phyloP scores from a whole-genome alignment of 2,329 filamentous ascomycete species.

The Ophiognomonia clavigignenti-juglandacearum region DNA sequence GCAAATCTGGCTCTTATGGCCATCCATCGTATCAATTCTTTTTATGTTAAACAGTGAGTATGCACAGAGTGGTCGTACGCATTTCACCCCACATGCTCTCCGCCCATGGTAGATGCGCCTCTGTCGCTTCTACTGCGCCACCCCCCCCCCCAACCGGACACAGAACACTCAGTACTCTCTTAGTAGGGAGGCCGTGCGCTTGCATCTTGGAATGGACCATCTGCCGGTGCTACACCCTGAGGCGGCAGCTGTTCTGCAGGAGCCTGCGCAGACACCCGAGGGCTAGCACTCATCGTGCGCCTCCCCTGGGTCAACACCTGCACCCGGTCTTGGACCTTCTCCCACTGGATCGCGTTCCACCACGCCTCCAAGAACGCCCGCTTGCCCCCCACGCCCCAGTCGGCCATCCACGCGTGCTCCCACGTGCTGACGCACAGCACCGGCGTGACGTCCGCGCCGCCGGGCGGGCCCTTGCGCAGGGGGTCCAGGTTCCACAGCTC shows the following conservation, averaged over 20 bases:
- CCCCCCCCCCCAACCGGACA: background rate
- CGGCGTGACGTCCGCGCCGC: constrained; percentile 65
- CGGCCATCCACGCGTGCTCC: constrained; percentile 87
- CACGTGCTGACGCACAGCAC: constrained; percentile 92
- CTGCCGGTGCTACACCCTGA: too few species aligned
- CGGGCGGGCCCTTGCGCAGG: too few species aligned
- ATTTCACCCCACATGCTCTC: background rate
- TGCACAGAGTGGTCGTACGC: background rate
- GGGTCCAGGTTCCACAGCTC: too few species aligned
- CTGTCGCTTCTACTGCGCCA: background rate
- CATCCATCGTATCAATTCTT: background rate
- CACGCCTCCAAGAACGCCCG: constrained; percentile 68
- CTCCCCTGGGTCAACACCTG: constrained; percentile 18
- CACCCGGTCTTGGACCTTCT: constrained; percentile 53
- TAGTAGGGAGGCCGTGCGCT: too few species aligned
- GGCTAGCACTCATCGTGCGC: constrained; percentile 4
- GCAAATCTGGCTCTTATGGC: background rate
- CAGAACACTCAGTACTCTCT: too few species aligned
- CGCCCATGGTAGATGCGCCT: background rate
- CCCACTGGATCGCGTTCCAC: constrained; percentile 90
- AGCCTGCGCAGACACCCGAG: too few species aligned
- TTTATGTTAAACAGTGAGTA: background rate
- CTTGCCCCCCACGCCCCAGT: constrained; percentile 76
- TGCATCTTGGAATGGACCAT: too few species aligned
- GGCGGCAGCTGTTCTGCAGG: too few species aligned